A percentile compares a stretch with the other conserved stretches of the same genome.
These are phyloP conservation scores for Aureobasidium lini DNA, from an alignment of 2,329 filamentous ascomycete species.

Conservation along the genomic window DNA sequence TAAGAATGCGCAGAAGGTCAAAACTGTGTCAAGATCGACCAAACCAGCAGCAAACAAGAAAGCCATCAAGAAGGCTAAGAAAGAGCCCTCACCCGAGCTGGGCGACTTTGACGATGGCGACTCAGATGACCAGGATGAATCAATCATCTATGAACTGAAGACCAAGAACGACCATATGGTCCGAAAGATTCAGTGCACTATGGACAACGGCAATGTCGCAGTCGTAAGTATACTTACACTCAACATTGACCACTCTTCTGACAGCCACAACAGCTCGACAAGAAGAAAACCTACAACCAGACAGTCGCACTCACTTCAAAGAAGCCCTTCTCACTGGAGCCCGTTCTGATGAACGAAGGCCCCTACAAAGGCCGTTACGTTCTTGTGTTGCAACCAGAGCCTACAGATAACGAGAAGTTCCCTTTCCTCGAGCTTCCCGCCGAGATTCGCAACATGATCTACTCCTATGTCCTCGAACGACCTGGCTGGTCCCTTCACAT, in stretches of 20 bases:
- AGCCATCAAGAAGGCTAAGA: neutral
- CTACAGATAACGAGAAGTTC: neutral
- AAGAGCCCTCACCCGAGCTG: neutral
- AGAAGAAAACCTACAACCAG: neutral
- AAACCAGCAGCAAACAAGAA: neutral
- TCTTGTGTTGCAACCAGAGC: constrained; percentile 17
- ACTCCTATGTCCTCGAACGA: constrained; percentile 12
- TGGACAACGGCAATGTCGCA: neutral
- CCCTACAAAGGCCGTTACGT: constrained; percentile 15
- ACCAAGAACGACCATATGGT: neutral
- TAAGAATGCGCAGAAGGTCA: neutral
- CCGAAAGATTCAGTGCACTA: neutral
- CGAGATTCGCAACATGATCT: constrained; percentile 20
- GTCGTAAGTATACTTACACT: neutral
- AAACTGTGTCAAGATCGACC: neutral
- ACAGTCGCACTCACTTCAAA: neutral
- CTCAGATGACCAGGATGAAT: neutral
- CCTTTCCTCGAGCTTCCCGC: constrained; percentile 17
- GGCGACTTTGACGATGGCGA: neutral
- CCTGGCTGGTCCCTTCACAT: neutral
- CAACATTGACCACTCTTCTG: neutral
- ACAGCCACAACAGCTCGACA: neutral
- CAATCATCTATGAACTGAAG: neutral
- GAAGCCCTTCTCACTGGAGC: constrained; percentile 3
- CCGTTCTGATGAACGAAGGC: constrained; percentile 14